Conservation (phyloP, 2,329 filamentous ascomycete genomes). For the Hypoxylon sp. region DNA sequence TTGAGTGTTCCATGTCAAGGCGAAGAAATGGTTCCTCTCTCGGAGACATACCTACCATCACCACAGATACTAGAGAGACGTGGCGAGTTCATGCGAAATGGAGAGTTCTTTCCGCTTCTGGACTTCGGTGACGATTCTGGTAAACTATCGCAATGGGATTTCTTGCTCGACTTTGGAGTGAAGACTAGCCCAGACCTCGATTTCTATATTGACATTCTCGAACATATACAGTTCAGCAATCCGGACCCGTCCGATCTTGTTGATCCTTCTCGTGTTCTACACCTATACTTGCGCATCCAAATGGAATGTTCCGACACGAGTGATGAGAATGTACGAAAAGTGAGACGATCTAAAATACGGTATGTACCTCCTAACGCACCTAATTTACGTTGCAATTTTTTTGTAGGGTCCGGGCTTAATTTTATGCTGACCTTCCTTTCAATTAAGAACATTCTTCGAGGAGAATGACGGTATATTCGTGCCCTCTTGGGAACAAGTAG, state of each 20-base stretch:
- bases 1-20: conserved; percentile 13
- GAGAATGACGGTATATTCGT: background rate
- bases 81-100: conserved; percentile 24
- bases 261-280: conserved; percentile 16
- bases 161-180: conserved; percentile 16
- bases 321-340: background rate
- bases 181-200: background rate
- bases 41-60: conserved; percentile 22
- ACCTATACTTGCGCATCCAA: conserved; percentile 21
- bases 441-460: background rate
- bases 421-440: background rate
- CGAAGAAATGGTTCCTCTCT: background rate
- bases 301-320: background rate
- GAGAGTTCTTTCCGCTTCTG: conserved; percentile 26
- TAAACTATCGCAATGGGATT: conserved; percentile 15
- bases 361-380: conserved; percentile 8
- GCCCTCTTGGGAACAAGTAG: background rate
- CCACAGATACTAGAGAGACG: conserved; percentile 4
- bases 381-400: background rate
- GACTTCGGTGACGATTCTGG: background rate
- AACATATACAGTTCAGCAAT: background rate
- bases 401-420: background rate
- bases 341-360: conserved; percentile 1
- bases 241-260: background rate
- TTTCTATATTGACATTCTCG: conserved; percentile 29